Conservation (phyloP, 192 early-diverging fungal species). For the Rhizophagus clarus region DNA sequence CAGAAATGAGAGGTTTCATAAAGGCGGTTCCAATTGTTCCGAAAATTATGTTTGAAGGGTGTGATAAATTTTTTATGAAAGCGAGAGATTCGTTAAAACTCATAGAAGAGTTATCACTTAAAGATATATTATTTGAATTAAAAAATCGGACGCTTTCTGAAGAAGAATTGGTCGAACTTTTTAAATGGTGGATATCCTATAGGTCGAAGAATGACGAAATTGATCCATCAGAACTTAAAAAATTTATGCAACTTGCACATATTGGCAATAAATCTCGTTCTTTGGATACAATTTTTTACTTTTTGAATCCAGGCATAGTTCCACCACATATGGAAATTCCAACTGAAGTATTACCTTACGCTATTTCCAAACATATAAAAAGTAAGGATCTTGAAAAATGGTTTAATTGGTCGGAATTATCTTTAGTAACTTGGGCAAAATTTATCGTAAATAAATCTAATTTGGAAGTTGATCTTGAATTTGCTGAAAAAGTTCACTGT, state of each 20-base stretch:
- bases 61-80: slow-evolving; percentile 56
- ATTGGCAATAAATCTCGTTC: slow-evolving; percentile 38
- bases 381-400: slow-evolving; percentile 6
- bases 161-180: slow-evolving; percentile 63
- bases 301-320: slow-evolving; percentile 48
- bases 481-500: slow-evolving; percentile 68
- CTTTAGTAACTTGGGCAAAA: not conserved
- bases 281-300: slow-evolving; percentile 57
- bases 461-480: slow-evolving; percentile 45
- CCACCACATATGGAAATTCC: slow-evolving; percentile 9
- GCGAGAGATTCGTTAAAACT: slow-evolving; percentile 36
- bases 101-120: slow-evolving; percentile 54
- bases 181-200: slow-evolving; percentile 79
- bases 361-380: slow-evolving; percentile 1
- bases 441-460: not conserved
- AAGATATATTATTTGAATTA: slow-evolving; percentile 72
- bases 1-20: slow-evolving; percentile 60
- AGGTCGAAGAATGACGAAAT: slow-evolving; percentile 6
- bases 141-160: slow-evolving; percentile 52
- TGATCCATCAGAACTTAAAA: not conserved
- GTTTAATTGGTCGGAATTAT: slow-evolving; percentile 1
- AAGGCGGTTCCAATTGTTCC: slow-evolving; percentile 66
- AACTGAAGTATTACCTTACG: not conserved
- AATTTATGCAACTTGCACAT: not conserved
- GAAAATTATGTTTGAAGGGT: slow-evolving; percentile 48